These are phyloP conservation scores for Brassica cretica DNA, from an alignment of 345 rosid genomes.

Conservation along the genomic window DNA sequence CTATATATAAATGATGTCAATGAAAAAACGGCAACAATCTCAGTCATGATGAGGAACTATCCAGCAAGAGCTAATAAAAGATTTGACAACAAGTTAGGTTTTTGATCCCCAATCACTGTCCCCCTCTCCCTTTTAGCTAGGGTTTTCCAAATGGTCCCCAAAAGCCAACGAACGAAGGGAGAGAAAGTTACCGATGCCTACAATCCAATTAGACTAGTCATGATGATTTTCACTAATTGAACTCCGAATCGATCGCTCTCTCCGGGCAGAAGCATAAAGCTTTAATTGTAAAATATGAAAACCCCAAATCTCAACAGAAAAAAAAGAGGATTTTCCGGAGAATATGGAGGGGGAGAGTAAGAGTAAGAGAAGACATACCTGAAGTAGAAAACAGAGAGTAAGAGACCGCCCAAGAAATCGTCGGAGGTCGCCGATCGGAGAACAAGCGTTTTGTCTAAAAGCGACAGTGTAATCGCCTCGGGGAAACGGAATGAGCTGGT, in stretches of 20 bases:
- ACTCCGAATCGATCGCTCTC: neutral
- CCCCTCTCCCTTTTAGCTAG: conserved; percentile 1
- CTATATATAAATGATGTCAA: conserved; percentile 1
- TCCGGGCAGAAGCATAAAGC: neutral
- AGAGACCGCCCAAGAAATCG: neutral
- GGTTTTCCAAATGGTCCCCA: conserved; percentile 20
- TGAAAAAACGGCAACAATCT: conserved; percentile 2
- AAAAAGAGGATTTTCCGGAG: neutral
- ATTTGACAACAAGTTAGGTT: conserved; percentile 32
- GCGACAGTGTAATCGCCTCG: conserved; percentile 1
- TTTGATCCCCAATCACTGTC: conserved; percentile 34
- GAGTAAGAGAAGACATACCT: conserved; percentile 17
- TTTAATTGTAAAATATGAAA: neutral
- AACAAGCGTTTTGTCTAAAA: neutral
- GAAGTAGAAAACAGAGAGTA: neutral
- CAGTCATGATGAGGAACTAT: neutral
- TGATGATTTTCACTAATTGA: neutral
- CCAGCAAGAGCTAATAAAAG: neutral
- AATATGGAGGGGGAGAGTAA: neutral
- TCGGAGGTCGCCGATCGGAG: conserved; percentile 11
- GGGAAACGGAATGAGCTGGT: too few species aligned
- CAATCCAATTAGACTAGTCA: neutral
- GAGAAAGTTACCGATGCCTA: neutral
- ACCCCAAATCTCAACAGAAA: neutral
- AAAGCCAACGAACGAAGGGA: neutral